Base-by-base conservation (phyloP, 352 stramenopile genomes). In the Aphanomyces stellatus region DNA sequence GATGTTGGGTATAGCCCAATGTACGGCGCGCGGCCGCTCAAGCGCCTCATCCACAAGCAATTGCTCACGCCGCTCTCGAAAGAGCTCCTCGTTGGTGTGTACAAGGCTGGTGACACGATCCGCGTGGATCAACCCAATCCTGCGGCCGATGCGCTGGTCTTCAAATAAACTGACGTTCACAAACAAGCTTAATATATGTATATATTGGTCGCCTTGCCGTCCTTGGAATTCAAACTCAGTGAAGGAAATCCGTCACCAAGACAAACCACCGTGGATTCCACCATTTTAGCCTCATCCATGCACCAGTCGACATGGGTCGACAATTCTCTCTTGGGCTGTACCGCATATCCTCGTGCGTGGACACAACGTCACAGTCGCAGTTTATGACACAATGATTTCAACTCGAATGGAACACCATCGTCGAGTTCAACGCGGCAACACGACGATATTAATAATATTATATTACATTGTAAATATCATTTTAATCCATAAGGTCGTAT, bases 21-120 rank as follows among this genome's bases (percentile, higher is more conserved):
- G 10, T 99, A 98, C 72, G 97, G 97, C 69, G 97, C 96, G 15
- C 85, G 96, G 42, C 97, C 97, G 33, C 78, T 99, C 24, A 99
- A 98, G 78, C 82, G 96, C 35, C 81, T 95, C 22, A 98, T 99
- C 62, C 94, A 99, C 72, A 91, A 97, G 60, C 81, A 98, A 63
- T 63, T 99, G 27, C 90, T 99, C 71, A 98, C 96, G 41, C 87
- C 91, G 6, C 88, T 99, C 72, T 93, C 96, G 24, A 80, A 96
- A 62, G 88, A 89, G 65, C 82, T 98, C 62, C 80, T 98, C 13
- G 77, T 80, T 37, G 88, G 88, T 17, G 76, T 89, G 3, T 91
- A 90, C 62, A 68, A 71, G 8, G 77, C 88, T 49, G 90, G 88
- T 6, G 87, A 97, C 68, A 79, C 79, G 33, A 76, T 97, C n/a